Evolutionary conservation across 2,329 filamentous ascomycete genomes (phyloP).

Genomic region (Diplodia mutila): DNA sequence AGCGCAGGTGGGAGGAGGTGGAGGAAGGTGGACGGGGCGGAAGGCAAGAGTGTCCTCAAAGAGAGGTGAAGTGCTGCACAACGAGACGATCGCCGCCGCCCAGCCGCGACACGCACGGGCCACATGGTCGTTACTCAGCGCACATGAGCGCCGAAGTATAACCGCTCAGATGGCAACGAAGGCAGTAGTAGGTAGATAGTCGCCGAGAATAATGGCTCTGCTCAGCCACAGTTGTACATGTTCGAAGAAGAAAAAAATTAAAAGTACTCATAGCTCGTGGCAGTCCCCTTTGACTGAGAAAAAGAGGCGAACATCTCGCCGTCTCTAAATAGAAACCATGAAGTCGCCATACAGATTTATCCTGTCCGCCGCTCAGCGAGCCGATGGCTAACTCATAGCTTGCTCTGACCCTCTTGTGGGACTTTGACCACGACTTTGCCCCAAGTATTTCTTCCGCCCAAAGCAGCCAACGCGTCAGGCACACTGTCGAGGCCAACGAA

Average conservation of each 20-base stretch:
- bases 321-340: neutral
- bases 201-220: too few relatives aligned
- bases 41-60: conserved; percentile 20
- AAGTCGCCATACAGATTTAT: neutral
- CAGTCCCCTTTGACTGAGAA: neutral
- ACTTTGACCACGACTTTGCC: conserved; percentile 94
- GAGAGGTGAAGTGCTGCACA: conserved; percentile 17
- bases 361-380: neutral
- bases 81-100: conserved; percentile 16
- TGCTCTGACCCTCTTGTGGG: conserved; percentile 58
- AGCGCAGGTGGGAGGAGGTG: neutral
- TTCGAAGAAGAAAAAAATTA: neutral
- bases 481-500: conserved; percentile 83
- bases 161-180: neutral
- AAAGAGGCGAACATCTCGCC: neutral
- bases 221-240: neutral
- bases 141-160: neutral
- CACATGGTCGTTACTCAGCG: conserved; percentile 5
- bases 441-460: conserved; percentile 86
- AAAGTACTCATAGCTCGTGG: neutral
- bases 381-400: conserved; percentile 33
- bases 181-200: neutral
- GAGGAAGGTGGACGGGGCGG: conserved; percentile 6
- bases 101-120: conserved; percentile 10
- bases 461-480: conserved; percentile 72